Conservation (phyloP, 306 rosid species). For the peach (Prunus persica) region Prunus_persica_NCBIv2 NC_034015.1:12588501-12589000, state of each 20-base stretch:
- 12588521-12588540: constrained; percentile 80
- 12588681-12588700: not conserved
- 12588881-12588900: not conserved
- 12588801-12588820: constrained; percentile 16
- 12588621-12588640: constrained; percentile 4
- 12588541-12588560: constrained; percentile 76
- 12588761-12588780: constrained; percentile 41
- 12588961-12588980: not conserved
- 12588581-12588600: constrained; percentile 85
- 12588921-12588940: not conserved
- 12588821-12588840: constrained; percentile 13
- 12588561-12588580: constrained; percentile 76
- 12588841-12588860: not conserved
- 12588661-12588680: not conserved
- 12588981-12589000: not conserved
- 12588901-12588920: not conserved
- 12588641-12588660: not conserved
- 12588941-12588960: not conserved
- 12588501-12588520: constrained; percentile 78
- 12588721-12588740: constrained; percentile 68
- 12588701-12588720: constrained; percentile 57
- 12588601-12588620: constrained; percentile 13
- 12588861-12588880: not conserved
- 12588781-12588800: constrained; percentile 49
- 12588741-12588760: constrained; percentile 67